Evolutionary conservation across 495 filamentous ascomycete genomes (phyloP).

Genomic region (Polyplosphaeria fusca): DNA sequence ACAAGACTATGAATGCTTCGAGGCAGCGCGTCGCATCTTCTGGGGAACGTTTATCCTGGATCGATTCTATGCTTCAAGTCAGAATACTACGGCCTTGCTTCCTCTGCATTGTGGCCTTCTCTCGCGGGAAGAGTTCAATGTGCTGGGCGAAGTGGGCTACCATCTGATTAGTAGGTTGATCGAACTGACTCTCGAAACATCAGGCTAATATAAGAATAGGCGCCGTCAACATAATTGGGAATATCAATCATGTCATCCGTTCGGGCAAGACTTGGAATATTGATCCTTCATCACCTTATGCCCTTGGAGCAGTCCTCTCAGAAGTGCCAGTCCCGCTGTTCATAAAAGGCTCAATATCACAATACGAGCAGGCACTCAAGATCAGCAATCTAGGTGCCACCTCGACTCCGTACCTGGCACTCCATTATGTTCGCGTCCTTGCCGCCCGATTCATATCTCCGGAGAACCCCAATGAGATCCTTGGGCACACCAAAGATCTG

Average conservation of each 20-base stretch:
- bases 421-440: slow-evolving; percentile 26
- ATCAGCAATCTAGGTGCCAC: slow-evolving; percentile 17
- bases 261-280: slow-evolving; percentile 13
- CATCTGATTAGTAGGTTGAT: too few species aligned
- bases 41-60: slow-evolving; percentile 30
- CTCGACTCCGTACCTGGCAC: slow-evolving; percentile 24
- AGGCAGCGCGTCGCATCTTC: slow-evolving; percentile 24
- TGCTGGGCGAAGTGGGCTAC: slow-evolving; percentile 24
- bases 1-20: slow-evolving; percentile 21
- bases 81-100: slow-evolving; percentile 15
- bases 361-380: slow-evolving; percentile 22
- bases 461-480: slow-evolving; percentile 14
- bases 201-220: slow-evolving; percentile 5
- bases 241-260: slow-evolving; percentile 19
- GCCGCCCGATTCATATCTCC: slow-evolving; percentile 13
- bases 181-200: too few species aligned
- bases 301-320: slow-evolving; percentile 14
- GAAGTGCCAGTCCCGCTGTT: slow-evolving; percentile 14
- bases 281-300: slow-evolving; percentile 16
- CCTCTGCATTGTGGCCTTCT: slow-evolving; percentile 17
- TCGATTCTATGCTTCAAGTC: slow-evolving; percentile 28
- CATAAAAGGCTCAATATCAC: slow-evolving; percentile 24
- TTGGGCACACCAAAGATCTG: slow-evolving; percentile 19
- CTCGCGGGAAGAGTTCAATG: slow-evolving; percentile 19
- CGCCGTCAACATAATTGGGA: slow-evolving; percentile 25